phyloP scores from a whole-genome alignment of 352 stramenopile species.

The Hyaloperonospora arabidopsidis region DNA sequence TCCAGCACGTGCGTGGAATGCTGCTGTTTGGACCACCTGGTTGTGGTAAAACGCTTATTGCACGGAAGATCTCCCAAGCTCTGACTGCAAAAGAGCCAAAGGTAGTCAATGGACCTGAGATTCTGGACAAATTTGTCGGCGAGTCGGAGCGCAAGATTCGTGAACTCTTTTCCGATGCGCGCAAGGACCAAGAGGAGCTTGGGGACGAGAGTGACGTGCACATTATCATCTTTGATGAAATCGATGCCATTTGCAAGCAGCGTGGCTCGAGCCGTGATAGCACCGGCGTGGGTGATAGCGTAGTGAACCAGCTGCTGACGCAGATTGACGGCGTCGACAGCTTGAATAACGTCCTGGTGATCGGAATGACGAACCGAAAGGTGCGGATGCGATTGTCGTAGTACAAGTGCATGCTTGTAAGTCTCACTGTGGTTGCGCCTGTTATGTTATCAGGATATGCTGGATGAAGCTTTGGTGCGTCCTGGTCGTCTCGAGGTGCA shows the following conservation, averaged over 20 bases:
- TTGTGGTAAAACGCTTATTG: slow-evolving; percentile 97
- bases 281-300: slow-evolving; percentile 94
- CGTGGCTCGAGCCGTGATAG: slow-evolving; percentile 89
- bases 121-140: slow-evolving; percentile 99
- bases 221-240: slow-evolving; percentile 99
- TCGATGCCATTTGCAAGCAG: slow-evolving; percentile 99
- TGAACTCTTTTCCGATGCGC: slow-evolving; percentile 94
- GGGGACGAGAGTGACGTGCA: slow-evolving; percentile 97
- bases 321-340: slow-evolving; percentile 99
- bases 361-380: slow-evolving; percentile 99
- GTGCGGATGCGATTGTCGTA: slow-evolving; percentile 24
- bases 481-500: slow-evolving; percentile 99
- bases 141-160: slow-evolving; percentile 98
- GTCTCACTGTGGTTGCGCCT: slow-evolving; percentile 5
- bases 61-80: slow-evolving; percentile 91
- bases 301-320: slow-evolving; percentile 99
- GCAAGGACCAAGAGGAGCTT: slow-evolving; percentile 80
- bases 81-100: slow-evolving; percentile 94
- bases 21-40: slow-evolving; percentile 80
- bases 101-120: slow-evolving; percentile 98
- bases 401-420: neutral
- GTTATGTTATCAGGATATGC: slow-evolving; percentile 49
- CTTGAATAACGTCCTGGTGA: slow-evolving; percentile 99
- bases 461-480: slow-evolving; percentile 96
- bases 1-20: slow-evolving; percentile 96